Evolutionary conservation across 495 filamentous ascomycete genomes (phyloP).

Genomic region (Extremus antarcticus): DNA sequence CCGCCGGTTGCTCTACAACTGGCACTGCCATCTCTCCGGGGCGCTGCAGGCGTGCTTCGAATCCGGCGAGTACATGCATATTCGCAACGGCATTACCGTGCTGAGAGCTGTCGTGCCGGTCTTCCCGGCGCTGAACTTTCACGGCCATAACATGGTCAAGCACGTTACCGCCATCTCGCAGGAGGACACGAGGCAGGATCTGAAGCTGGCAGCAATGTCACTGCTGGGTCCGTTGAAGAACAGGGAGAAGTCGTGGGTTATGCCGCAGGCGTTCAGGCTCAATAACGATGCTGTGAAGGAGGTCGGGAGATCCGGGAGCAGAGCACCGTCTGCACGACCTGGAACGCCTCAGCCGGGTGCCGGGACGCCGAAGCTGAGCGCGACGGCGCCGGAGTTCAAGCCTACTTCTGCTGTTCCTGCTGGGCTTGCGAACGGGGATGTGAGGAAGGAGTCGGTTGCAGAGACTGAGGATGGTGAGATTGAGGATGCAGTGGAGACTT

Average conservation of each 20-base stretch:
- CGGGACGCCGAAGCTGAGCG: slow-evolving; percentile 20
- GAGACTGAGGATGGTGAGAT: slow-evolving; percentile 31
- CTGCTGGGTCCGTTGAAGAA: slow-evolving; percentile 71
- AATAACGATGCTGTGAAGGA: slow-evolving; percentile 8
- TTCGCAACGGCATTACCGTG: slow-evolving; percentile 88
- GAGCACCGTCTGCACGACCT: slow-evolving; percentile 15
- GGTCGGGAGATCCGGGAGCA: slow-evolving; percentile 9
- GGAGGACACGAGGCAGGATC: slow-evolving; percentile 69
- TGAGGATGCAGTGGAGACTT: slow-evolving; percentile 21
- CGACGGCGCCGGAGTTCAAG: slow-evolving; percentile 24
- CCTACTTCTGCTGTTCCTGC: slow-evolving; percentile 6
- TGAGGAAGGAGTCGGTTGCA: slow-evolving; percentile 4
- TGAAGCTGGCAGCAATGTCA: slow-evolving; percentile 81
- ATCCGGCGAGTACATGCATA: slow-evolving; percentile 85
- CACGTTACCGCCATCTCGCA: slow-evolving; percentile 55
- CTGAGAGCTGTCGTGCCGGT: slow-evolving; percentile 65
- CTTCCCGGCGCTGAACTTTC: slow-evolving; percentile 84
- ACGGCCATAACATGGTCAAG: slow-evolving; percentile 59
- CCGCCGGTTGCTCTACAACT: slow-evolving; percentile 71
- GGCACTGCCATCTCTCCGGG: slow-evolving; percentile 67
- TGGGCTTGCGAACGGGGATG: slow-evolving; percentile 11
- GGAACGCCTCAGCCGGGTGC: slow-evolving; percentile 19
- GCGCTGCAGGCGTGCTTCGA: slow-evolving; percentile 70
- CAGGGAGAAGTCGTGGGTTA: slow-evolving; percentile 68
- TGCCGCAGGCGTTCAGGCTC: slow-evolving; percentile 62